These are phyloP conservation scores for Cucumis sativus DNA, from an alignment of 306 rosid species.

Conservation along the genomic window Cucumber_9930_V3 NC_026660.2:10624001-10624500, in stretches of 20 bases:
- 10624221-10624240: constrained; percentile 95
- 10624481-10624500: constrained; percentile 92
- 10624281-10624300: constrained; percentile 93
- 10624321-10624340: constrained; percentile 90
- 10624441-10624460: constrained; percentile 74
- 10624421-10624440: constrained; percentile 93
- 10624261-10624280: constrained; percentile 64
- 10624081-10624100: constrained; percentile 96
- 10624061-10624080: constrained; percentile 98
- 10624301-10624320: constrained; percentile 72
- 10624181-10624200: constrained; percentile 99
- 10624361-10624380: constrained; percentile 84
- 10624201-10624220: constrained; percentile 97
- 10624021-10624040: constrained; percentile 72
- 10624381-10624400: constrained; percentile 92
- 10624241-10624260: constrained; percentile 88
- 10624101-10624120: constrained; percentile 70
- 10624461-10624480: constrained; percentile 81
- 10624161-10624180: constrained; percentile 89
- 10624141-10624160: constrained; percentile 84
- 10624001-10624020: constrained; percentile 97
- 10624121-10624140: constrained; percentile 97
- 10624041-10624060: constrained; percentile 77
- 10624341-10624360: constrained; percentile 82
- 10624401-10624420: constrained; percentile 74